A percentile compares a stretch with the other conserved stretches of the same genome.
Evolutionary conservation across 164 flowering plant species (phyloP).

Genomic region (Stephania cephalantha): DNA sequence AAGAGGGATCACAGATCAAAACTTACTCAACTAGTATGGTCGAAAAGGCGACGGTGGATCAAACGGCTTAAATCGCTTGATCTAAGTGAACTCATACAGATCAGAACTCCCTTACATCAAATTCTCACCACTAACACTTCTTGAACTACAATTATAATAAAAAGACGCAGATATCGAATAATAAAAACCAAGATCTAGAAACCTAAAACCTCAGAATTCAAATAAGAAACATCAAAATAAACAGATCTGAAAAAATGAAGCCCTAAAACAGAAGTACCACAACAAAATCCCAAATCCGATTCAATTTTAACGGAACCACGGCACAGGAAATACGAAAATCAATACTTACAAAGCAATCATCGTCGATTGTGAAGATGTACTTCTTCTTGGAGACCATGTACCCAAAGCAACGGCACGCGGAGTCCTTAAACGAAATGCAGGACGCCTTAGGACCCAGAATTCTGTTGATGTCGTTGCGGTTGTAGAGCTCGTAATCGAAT

Average conservation of each 20-base stretch:
- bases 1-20: background rate
- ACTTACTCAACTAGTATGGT: background rate
- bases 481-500: slow-evolving; percentile 78
- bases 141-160: background rate
- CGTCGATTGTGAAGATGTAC: slow-evolving; percentile 85
- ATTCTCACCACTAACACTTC: background rate
- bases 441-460: slow-evolving; percentile 76
- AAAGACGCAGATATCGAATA: background rate
- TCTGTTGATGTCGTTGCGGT: slow-evolving; percentile 64
- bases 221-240: background rate
- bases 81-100: background rate
- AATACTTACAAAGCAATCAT: slow-evolving; percentile 78
- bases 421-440: slow-evolving; percentile 92
- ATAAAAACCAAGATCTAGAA: background rate
- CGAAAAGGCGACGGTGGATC: background rate
- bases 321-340: slow-evolving; percentile 2
- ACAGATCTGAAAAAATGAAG: background rate
- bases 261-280: slow-evolving; percentile 4
- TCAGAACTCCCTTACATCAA: background rate
- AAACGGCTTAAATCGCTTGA: background rate
- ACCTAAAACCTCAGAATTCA: background rate
- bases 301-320: background rate
- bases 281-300: slow-evolving; percentile 1
- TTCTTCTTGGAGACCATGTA: slow-evolving; percentile 86
- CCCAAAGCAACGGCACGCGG: slow-evolving; percentile 85